Base-by-base conservation (phyloP, 78 protist genomes). In the Chrysochromulina parva region DNA sequence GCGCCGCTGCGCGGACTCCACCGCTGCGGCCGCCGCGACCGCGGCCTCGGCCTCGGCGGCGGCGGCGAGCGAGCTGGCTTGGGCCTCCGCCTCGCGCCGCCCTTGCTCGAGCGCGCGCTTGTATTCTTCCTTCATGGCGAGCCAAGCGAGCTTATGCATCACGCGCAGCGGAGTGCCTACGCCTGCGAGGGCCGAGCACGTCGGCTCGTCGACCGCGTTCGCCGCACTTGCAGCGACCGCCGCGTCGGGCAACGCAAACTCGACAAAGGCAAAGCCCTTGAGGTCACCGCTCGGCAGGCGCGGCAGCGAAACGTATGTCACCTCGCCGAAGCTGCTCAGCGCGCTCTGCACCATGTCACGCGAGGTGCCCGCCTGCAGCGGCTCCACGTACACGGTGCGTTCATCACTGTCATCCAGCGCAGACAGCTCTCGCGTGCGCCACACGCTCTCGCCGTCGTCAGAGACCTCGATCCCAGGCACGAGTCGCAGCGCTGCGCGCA, bases 361-460 rank as follows among this genome's bases (percentile, higher is more conserved):
- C 57, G 58, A 13, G 20, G 57, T 16, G 58, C 38, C 59, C n/a
- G 59, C n/a, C 38, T 20, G 85, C 16, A 76, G n/a, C 14, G 5
- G 54, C 17, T 78, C 86, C 24, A 78, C 86, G 62, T 78, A 53
- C 26, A 78, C 60, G 50, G 86, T 53, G 47, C 86, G 86, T 62
- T 28, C 38, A 20, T 22, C 86, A 10, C 26, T 10, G 62, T 0
- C 50, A 13, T 50, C 86, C n/a, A 6, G 4, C 0, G 9, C 14
- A 13, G 62, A 48, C 14, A 78, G 58, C 14, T 26, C 13, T 22
- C 6, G 19, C 24, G 1, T 2, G 22, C 86, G 55, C 3, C 50
- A 4, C 20, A 53, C 86, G 17, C 62, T 0, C 62, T 6, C 62
- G 16, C 50, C 57, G 48, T 53, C 62, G 28, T 16, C 57, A 19